Percentiles rank a stretch among this genome's conserved stretches.
Conservation (phyloP, 2,329 filamentous ascomycete species). For the Plectosphaerella plurivora region DNA sequence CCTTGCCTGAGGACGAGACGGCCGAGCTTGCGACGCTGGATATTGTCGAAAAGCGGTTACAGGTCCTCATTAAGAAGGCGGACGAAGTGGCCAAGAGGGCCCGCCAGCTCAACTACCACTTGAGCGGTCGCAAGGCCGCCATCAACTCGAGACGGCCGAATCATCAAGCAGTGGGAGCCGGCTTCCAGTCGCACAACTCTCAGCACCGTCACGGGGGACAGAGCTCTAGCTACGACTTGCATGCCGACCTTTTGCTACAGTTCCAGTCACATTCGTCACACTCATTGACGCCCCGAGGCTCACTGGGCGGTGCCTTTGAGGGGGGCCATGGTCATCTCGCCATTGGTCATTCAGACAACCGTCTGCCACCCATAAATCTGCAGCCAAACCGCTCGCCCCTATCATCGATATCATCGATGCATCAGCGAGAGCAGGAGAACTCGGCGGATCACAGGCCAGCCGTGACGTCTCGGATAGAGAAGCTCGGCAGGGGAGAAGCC, state of each 20-base stretch:
- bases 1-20: constrained; percentile 80
- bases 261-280: constrained; percentile 30
- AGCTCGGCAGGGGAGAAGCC: constrained; percentile 65
- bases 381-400: constrained; percentile 21
- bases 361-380: constrained; percentile 7
- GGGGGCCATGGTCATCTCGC: constrained; percentile 16
- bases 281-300: constrained; percentile 6
- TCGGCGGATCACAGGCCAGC: constrained; percentile 39
- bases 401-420: constrained; percentile 18
- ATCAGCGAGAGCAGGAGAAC: constrained; percentile 21
- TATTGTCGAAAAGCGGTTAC: constrained; percentile 74
- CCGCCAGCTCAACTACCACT: constrained; percentile 74
- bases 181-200: constrained; percentile 29
- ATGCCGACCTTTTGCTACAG: constrained; percentile 52
- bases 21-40: constrained; percentile 81
- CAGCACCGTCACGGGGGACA: constrained; percentile 18
- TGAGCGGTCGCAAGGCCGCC: constrained; percentile 71
- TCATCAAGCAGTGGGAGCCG: constrained; percentile 27
- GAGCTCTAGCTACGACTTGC: constrained; percentile 39
- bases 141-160: constrained; percentile 59
- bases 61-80: constrained; percentile 72
- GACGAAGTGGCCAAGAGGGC: constrained; percentile 63
- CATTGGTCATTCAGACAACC: background rate
- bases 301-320: constrained; percentile 7
- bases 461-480: constrained; percentile 73